Conservation (phyloP, 2,329 filamentous ascomycete species). For the Aspergillus novoparasiticus region DNA sequence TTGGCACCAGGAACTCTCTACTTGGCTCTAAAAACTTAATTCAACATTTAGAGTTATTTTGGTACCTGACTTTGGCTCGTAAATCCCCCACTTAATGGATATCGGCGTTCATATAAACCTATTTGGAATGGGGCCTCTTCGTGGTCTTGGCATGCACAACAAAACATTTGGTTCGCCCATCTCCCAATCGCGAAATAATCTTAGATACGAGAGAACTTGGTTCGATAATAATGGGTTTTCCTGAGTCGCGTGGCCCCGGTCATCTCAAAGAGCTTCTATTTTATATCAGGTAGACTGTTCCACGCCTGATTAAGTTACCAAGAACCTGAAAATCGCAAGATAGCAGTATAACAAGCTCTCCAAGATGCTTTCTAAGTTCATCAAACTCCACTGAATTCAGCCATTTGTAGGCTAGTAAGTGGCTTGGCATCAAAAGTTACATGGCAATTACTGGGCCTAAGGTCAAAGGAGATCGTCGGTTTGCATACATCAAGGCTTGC, state of each 20-base stretch:
- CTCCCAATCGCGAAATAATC: not conserved
- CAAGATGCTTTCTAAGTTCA: not conserved
- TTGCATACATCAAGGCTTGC: not conserved
- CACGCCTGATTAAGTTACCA: not conserved
- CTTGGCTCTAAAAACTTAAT: not conserved
- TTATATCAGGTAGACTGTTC: no score
- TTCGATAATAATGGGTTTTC: not conserved
- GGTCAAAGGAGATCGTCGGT: not conserved
- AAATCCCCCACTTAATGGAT: not conserved
- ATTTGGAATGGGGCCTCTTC: not conserved
- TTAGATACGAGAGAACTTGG: not conserved
- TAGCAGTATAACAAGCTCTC: not conserved
- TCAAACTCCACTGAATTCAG: not conserved
- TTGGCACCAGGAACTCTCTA: not conserved
- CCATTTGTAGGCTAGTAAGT: not conserved
- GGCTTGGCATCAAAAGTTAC: not conserved
- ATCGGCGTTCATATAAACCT: not conserved
- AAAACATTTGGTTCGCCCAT: not conserved
- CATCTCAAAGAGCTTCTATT: not conserved
- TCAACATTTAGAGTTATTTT: not conserved
- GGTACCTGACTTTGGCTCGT: not conserved
- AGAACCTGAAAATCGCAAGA: not conserved
- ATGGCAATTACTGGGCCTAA: not conserved
- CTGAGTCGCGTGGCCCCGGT: fast-evolving
- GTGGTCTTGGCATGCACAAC: not conserved